Evolutionary conservation across 2,329 filamentous ascomycete species (phyloP).

Genomic region (Atkinsonella texensis): DNA sequence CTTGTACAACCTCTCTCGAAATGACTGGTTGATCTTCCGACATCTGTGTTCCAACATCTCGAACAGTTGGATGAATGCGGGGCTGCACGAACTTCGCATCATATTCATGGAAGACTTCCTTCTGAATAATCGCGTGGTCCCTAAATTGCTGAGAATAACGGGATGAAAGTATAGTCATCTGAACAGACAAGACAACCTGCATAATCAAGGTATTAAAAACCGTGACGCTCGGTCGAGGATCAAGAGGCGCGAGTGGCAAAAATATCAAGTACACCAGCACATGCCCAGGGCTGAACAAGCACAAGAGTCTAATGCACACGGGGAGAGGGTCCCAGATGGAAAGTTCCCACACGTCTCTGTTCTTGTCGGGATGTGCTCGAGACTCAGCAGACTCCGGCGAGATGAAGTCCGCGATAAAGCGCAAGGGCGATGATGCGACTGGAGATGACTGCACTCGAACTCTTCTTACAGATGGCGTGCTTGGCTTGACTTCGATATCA

Average conservation of each 20-base stretch:
- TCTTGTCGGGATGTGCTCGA: slow-evolving; percentile 70
- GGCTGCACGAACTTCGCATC: slow-evolving; percentile 93
- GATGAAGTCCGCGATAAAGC: slow-evolving; percentile 58
- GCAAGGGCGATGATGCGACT: slow-evolving; percentile 63
- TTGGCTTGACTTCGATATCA: slow-evolving; percentile 61
- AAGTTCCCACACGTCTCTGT: slow-evolving; percentile 88
- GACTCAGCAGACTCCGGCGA: slow-evolving; percentile 62
- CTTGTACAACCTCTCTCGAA: slow-evolving; percentile 31
- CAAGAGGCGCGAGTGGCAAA: slow-evolving; percentile 62
- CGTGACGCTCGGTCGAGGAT: slow-evolving; percentile 73
- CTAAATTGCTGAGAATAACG: slow-evolving; percentile 76
- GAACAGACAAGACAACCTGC: slow-evolving; percentile 60
- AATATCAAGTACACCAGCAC: slow-evolving; percentile 84
- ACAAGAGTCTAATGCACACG: slow-evolving; percentile 70
- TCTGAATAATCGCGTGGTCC: slow-evolving; percentile 73
- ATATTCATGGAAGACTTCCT: slow-evolving; percentile 89
- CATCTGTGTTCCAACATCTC: slow-evolving; percentile 70
- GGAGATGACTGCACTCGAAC: slow-evolving; percentile 83
- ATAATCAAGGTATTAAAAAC: slow-evolving; percentile 74
- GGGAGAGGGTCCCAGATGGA: slow-evolving; percentile 88
- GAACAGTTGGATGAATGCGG: slow-evolving; percentile 66
- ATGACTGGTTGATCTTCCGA: slow-evolving; percentile 34
- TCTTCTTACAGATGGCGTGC: slow-evolving; percentile 76
- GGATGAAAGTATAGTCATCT: slow-evolving; percentile 61
- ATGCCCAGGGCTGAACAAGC: slow-evolving; percentile 86